A percentile compares a stretch with the other conserved stretches of the same genome.
Evolutionary conservation across 768 basidiomycete species (phyloP).

Genomic region (Mycena crocata): DNA sequence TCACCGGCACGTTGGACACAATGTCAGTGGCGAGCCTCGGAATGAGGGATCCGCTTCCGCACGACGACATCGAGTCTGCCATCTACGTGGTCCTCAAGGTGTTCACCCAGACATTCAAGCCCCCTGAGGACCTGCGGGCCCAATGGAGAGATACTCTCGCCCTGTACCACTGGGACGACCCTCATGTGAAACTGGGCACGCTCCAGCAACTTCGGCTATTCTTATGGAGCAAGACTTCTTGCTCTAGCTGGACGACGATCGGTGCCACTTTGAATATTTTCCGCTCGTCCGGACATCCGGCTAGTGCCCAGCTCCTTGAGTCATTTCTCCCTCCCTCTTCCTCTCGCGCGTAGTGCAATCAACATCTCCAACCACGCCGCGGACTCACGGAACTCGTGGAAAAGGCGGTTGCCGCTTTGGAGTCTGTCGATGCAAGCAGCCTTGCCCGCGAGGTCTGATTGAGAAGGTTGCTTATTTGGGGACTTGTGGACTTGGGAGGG

Average conservation of each 20-base stretch:
- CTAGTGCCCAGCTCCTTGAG: constrained; percentile 8
- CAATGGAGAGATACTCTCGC: constrained; percentile 5
- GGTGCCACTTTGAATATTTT: background rate
- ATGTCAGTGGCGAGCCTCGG: constrained; percentile 10
- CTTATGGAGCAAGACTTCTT: background rate
- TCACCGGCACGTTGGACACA: constrained; percentile 17
- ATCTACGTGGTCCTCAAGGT: constrained; percentile 26
- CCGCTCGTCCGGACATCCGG: background rate
- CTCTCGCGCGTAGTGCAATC: background rate
- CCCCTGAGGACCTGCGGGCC: constrained; percentile 7
- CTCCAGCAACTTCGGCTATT: background rate
- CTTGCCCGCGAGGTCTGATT: background rate
- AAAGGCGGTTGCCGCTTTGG: constrained; percentile 15
- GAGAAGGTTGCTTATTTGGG: background rate
- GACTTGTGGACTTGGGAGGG: background rate
- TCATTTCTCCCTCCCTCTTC: constrained; percentile 22
- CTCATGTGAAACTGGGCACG: background rate
- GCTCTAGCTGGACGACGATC: background rate
- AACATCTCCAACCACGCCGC: constrained; percentile 4
- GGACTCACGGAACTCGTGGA: constrained; percentile 13
- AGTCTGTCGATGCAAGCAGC: constrained; percentile 3
- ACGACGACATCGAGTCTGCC: constrained; percentile 27
- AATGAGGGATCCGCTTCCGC: constrained; percentile 6
- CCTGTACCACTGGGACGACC: constrained; percentile 12
- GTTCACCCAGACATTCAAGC: constrained; percentile 19